Base-by-base conservation (phyloP, 208 protist species). In the Leishmania gerbilli region DNA sequence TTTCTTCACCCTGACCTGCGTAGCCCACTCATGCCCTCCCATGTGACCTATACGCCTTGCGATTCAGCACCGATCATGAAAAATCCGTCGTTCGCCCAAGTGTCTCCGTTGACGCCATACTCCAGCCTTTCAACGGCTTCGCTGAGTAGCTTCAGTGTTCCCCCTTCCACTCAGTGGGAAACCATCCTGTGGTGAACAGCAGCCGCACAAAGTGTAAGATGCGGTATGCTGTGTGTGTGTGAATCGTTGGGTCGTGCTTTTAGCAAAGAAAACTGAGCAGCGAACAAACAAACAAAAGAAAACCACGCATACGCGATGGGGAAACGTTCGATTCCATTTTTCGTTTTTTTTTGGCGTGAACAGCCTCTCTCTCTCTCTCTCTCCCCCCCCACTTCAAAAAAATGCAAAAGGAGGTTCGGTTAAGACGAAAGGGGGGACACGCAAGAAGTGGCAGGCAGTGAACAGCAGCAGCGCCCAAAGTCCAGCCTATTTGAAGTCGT, bases 1-100 rank as follows among this genome's bases (percentile, higher is more conserved):
- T 93, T 93, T 62, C 82, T 87, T 19, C 90, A 93, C 75, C 82
- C 85, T 7, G 81, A 90, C 74, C 53, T 74, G 3, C 42, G 71
- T 27, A 58, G 45, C 27, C 5, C 72, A 40, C 13, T 53, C 24
- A 71, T 58, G 64, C 69, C 64, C 37, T 45, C 74, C n/a, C 19
- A 56, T 3, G 45, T 65, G 55, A 11, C 42, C 62, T 62, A 64
- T 71, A 17, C 40, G 0, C 40, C 74, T 40, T 24, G 24, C 6
- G 53, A 77, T 37, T 2, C 56, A 56, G 2, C 6, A 31, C 24
- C 53, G 17, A 47, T 45, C 24, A n/a, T 67, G 3, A 77, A 49
- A 15, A 45, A 4, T 2, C 74, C 49, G 55, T n/a, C n/a, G 34
- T 7, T 47, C 21, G 27, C 53, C 6, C 72, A 76, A 27, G 34